Evolutionary conservation across 371 early-diverging fungal genomes (phyloP).

Genomic region (Entomophthora muscae): DNA sequence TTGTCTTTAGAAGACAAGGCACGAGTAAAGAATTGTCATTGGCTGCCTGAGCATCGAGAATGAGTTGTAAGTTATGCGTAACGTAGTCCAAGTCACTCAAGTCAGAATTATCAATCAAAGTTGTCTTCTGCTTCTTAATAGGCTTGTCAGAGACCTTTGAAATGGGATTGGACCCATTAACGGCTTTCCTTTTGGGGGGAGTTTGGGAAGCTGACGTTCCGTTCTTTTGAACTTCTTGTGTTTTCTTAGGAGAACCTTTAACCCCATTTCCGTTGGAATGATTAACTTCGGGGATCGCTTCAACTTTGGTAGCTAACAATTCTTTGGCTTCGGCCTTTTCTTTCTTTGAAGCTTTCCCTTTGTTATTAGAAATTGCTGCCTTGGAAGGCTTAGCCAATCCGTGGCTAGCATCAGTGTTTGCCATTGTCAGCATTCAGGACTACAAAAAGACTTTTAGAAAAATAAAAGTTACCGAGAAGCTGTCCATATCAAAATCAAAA

Average conservation of each 20-base stretch:
- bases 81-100: not conserved
- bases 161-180: not conserved
- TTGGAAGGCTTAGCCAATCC: not conserved
- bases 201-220: not conserved
- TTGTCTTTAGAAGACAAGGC: not conserved
- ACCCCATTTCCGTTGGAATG: too few species aligned
- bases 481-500: too few species aligned
- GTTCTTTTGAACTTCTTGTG: not conserved
- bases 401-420: not conserved
- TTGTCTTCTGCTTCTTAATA: not conserved
- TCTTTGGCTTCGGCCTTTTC: not conserved
- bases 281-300: not conserved
- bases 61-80: not conserved
- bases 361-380: not conserved
- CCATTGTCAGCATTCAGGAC: not conserved
- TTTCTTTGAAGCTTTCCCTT: not conserved
- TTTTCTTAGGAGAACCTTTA: not conserved
- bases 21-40: not conserved
- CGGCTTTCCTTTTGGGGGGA: not conserved
- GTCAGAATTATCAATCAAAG: not conserved
- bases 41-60: not conserved
- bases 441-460: not conserved
- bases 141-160: too few species aligned
- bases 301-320: not conserved
- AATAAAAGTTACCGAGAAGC: not conserved